These are phyloP conservation scores for Neofusicoccum sp. DNA, from an alignment of 2,329 filamentous ascomycete genomes.

Conservation along the genomic window DNA sequence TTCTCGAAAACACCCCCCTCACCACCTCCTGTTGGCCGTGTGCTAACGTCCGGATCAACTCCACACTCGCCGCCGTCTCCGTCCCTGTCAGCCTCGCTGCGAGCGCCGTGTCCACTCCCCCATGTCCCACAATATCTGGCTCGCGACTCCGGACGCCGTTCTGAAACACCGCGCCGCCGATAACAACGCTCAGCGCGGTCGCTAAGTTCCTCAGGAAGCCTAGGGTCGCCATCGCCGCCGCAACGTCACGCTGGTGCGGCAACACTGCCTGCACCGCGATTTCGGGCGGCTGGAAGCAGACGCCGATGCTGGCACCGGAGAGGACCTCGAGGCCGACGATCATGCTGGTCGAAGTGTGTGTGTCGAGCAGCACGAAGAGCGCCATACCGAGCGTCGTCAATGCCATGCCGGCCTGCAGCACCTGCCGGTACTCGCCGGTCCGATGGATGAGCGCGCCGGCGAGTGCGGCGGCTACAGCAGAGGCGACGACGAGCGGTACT, in stretches of 20 bases:
- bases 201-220: conserved; percentile 48
- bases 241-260: conserved; percentile 47
- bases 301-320: conserved; percentile 50
- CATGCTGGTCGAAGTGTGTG: conserved; percentile 27
- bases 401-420: conserved; percentile 35
- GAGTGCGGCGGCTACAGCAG: conserved; percentile 48
- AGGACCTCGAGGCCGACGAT: conserved; percentile 52
- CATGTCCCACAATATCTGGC: conserved; percentile 46
- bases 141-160: conserved; percentile 59
- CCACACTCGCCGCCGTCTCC: conserved; percentile 60
- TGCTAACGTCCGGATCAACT: conserved; percentile 52
- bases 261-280: conserved; percentile 57
- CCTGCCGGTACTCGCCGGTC: conserved; percentile 42
- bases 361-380: conserved; percentile 34
- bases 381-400: conserved; percentile 35
- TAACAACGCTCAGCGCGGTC: conserved; percentile 48
- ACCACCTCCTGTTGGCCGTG: conserved; percentile 43
- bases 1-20: conserved; percentile 43
- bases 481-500: conserved; percentile 64
- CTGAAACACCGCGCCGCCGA: conserved; percentile 53
- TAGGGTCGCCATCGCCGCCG: conserved; percentile 53
- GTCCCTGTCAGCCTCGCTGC: conserved; percentile 51
- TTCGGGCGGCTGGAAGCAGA: conserved; percentile 56
- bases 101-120: conserved; percentile 51
- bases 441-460: conserved; percentile 49